Conservation (phyloP, 169 alveolate genomes). For the Condylostoma magnum region DNA sequence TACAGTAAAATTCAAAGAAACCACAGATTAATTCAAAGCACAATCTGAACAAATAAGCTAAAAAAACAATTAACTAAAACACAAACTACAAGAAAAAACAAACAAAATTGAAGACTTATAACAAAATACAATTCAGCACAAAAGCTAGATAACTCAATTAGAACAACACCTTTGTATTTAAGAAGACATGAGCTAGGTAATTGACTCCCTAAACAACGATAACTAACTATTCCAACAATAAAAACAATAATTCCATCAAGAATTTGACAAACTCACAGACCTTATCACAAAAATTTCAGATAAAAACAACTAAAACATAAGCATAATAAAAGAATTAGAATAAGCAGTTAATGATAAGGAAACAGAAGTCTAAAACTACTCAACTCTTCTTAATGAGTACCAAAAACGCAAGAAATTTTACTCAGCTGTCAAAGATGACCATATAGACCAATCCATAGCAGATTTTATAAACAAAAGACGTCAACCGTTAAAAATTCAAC, state of each 20-base stretch:
- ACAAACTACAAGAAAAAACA: no score
- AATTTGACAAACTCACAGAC: neutral
- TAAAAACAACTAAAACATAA: neutral
- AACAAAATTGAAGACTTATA: no score
- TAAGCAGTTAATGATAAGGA: neutral
- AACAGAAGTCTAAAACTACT: neutral
- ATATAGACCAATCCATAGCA: slow-evolving; percentile 42
- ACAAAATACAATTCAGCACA: no score
- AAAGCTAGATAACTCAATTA: no score
- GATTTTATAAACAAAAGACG: slow-evolving; percentile 41
- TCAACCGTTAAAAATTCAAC: slow-evolving; percentile 29
- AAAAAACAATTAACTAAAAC: no score
- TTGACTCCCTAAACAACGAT: no score
- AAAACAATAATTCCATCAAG: neutral
- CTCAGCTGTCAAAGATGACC: slow-evolving; percentile 48
- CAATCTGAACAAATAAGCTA: no score
- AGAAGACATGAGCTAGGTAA: no score
- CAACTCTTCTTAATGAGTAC: slow-evolving; percentile 9
- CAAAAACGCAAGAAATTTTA: slow-evolving; percentile 23
- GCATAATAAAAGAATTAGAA: neutral
- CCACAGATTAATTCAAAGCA: no score
- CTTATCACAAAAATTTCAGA: neutral
- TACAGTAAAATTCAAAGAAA: no score
- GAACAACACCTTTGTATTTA: no score
- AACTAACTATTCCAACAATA: no score